A percentile compares a stretch with the other conserved stretches of the same genome.
These are phyloP conservation scores for Alopecurus myosuroides DNA, from an alignment of 176 grass and related monocot species.

Conservation along the genomic window DNA sequence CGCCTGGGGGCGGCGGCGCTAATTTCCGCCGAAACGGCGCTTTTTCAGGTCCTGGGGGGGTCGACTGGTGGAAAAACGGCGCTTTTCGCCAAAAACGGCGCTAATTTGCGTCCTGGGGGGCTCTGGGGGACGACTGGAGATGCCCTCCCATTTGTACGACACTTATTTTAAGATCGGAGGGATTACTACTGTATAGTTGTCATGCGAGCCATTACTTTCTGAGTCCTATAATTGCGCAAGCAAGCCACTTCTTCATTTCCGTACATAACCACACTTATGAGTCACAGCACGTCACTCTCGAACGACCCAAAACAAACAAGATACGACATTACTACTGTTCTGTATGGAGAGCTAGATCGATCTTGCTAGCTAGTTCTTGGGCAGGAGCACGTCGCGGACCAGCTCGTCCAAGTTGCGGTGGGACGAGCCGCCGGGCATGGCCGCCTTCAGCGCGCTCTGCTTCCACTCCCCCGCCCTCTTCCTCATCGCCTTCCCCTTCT, in stretches of 20 bases:
- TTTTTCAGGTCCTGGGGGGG: too few species aligned
- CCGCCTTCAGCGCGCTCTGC: conserved; percentile 23
- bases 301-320: background rate
- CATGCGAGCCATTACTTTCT: too few species aligned
- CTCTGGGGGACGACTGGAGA: too few species aligned
- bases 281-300: background rate
- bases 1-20: too few species aligned
- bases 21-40: too few species aligned
- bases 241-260: background rate
- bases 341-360: background rate
- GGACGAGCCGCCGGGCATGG: conserved; percentile 35
- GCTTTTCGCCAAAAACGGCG: too few species aligned
- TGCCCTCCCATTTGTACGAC: too few species aligned
- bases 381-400: conserved; percentile 34
- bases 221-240: background rate
- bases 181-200: too few species aligned
- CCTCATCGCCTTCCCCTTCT: conserved; percentile 60
- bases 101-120: too few species aligned
- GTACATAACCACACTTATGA: background rate
- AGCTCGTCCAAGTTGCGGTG: conserved; percentile 35
- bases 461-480: conserved; percentile 51
- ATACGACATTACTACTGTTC: background rate
- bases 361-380: conserved; percentile 19
- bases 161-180: too few species aligned
- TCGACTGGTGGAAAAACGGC: too few species aligned